Evolutionary conservation across 495 filamentous ascomycete species (phyloP).

Genomic region (Glonium stellatum): DNA sequence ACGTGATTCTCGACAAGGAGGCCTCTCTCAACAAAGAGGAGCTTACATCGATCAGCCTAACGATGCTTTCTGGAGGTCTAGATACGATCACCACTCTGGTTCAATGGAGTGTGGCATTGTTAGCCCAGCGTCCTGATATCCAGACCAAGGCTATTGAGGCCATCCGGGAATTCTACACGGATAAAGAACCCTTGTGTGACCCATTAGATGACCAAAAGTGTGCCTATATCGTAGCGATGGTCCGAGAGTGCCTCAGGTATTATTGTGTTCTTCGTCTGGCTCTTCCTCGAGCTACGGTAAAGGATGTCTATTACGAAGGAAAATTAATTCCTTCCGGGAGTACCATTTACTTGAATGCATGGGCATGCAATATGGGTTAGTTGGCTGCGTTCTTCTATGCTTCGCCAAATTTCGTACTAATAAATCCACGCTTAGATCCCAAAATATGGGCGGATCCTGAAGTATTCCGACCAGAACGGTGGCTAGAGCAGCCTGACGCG

Average conservation of each 20-base stretch:
- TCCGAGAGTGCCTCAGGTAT: constrained; percentile 53
- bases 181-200: constrained; percentile 47
- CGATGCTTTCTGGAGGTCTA: constrained; percentile 55
- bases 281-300: constrained; percentile 53
- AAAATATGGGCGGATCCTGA: constrained; percentile 54
- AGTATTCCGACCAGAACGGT: constrained; percentile 54
- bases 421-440: constrained; percentile 38
- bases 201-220: constrained; percentile 56
- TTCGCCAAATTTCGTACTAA: no score
- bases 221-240: constrained; percentile 51
- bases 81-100: constrained; percentile 58
- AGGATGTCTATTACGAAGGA: constrained; percentile 52
- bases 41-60: constrained; percentile 55
- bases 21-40: constrained; percentile 52
- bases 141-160: constrained; percentile 52
- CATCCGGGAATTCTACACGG: constrained; percentile 48
- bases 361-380: constrained; percentile 63
- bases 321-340: constrained; percentile 51
- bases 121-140: constrained; percentile 53
- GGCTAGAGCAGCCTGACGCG: constrained; percentile 55
- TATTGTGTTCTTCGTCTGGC: constrained; percentile 56
- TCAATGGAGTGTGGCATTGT: constrained; percentile 54
- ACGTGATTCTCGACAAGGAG: constrained; percentile 56
- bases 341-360: constrained; percentile 58
- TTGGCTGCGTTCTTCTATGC: no score